Base-by-base conservation (phyloP, 805 yeast species). In the Wickerhamiella azyma region DNA sequence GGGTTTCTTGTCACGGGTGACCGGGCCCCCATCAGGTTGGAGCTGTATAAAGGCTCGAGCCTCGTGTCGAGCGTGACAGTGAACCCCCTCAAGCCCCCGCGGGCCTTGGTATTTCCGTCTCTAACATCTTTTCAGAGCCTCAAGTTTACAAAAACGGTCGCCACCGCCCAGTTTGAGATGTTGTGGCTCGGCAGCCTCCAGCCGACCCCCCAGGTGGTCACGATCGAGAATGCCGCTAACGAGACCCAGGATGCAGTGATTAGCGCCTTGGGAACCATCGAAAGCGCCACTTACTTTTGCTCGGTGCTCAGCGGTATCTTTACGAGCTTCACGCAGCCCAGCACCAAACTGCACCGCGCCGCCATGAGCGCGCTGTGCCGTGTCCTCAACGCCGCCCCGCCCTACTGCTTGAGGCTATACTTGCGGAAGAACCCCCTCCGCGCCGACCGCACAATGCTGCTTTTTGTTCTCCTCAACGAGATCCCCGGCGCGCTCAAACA, bases 71-170 rank as follows among this genome's bases (percentile, higher is more conserved):
- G 21, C 10, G 29, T 37, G 3, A 19, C 28, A 2, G 30, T 41
- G 13, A 24, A 24, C 16, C 21, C 19, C 5, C 17, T 32, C 2
- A 26, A 28, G 26, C 30, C 8, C 16, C 19, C 19, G 2, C 21
- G 21, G 10, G 8, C 13, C 9, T 13, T 41, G 6, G 21, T 5
- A 3, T 41, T 41, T 17, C 19, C 21, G 13, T 30, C 43, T 2
- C 19, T 41, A 38, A 32, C 37, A 2, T 32, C 43, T 13, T 41
- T 41, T 18, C 37, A 30, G 30, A 30, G 37, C 9, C 32, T 41
- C 5, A 26, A 37, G n/a, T 26, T 41, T 9, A 41, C 43, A n/a
- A 41, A 41, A 28, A 32, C 13, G 10, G 8, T 41, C 2, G 43
- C 43, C 9, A 19, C 37, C 7, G 11, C 24, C 2, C 37, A 19